These are phyloP conservation scores for Sugiyamaella qingdaonensis DNA, from an alignment of 805 yeast genomes.

Conservation along the genomic window DNA sequence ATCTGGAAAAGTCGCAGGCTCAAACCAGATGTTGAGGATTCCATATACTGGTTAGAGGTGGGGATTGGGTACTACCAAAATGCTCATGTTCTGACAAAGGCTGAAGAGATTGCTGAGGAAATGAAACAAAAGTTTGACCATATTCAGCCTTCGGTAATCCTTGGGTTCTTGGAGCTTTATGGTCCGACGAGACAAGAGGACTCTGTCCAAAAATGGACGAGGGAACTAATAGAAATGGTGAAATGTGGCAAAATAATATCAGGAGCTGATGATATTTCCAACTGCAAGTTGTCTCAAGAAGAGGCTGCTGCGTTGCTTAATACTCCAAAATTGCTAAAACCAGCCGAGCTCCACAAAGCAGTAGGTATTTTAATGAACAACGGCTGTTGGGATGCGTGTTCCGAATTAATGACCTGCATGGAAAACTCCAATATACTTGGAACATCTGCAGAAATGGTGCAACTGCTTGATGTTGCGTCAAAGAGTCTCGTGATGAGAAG, in stretches of 20 bases:
- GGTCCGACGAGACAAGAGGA: conserved; percentile 7
- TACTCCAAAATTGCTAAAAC: conserved; percentile 2
- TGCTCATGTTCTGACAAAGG: conserved; percentile 11
- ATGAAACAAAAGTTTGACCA: conserved; percentile 15
- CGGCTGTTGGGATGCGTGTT: conserved; percentile 16
- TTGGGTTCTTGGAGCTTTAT: conserved; percentile 18
- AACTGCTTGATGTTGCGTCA: conserved; percentile 18
- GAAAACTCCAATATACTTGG: conserved; percentile 8
- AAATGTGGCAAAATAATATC: neutral
- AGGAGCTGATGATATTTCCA: conserved; percentile 2
- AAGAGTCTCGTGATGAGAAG: conserved; percentile 8
- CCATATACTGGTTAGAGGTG: conserved; percentile 22
- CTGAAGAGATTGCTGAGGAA: conserved; percentile 20
- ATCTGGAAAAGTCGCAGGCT: conserved; percentile 19
- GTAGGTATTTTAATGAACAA: conserved; percentile 9
- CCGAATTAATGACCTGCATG: conserved; percentile 15
- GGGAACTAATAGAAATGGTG: conserved; percentile 8
- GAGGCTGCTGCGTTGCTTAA: conserved; percentile 17
- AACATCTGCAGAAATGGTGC: conserved; percentile 14
- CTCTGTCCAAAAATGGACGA: conserved; percentile 14
- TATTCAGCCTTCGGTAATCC: conserved; percentile 20
- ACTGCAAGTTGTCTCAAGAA: conserved; percentile 3
- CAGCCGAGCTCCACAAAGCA: conserved; percentile 8
- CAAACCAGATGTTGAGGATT: conserved; percentile 17
- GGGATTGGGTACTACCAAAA: conserved; percentile 19